A percentile compares a stretch with the other conserved stretches of the same genome.
These are phyloP conservation scores for Aspergillus uvarum DNA, from an alignment of 2,329 filamentous ascomycete genomes.

Conservation along the genomic window DNA sequence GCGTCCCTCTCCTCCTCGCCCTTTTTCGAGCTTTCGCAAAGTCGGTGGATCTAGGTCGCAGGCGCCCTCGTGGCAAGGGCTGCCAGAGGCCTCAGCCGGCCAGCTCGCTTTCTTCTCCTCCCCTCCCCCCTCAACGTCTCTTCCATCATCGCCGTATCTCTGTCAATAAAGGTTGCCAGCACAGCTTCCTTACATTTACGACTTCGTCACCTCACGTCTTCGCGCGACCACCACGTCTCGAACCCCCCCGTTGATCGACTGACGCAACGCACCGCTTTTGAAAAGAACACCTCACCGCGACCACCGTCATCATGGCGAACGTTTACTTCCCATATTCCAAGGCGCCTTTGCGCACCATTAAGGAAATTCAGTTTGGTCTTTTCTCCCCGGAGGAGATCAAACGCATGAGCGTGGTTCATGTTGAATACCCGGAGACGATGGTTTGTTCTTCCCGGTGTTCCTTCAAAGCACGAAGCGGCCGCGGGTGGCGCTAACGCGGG, in stretches of 20 bases:
- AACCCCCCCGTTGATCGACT: slow-evolving; percentile 6
- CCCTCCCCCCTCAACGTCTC: slow-evolving; percentile 14
- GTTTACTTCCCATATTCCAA: slow-evolving; percentile 86
- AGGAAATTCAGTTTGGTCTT: slow-evolving; percentile 98
- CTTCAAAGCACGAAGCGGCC: neutral
- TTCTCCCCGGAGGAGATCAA: slow-evolving; percentile 99
- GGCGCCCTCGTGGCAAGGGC: slow-evolving; percentile 51
- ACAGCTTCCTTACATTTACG: neutral
- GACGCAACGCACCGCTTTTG: slow-evolving; percentile 12
- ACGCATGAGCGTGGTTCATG: slow-evolving; percentile 94
- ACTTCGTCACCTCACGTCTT: slow-evolving; percentile 11
- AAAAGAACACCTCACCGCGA: slow-evolving; percentile 16
- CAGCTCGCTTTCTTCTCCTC: slow-evolving; percentile 28
- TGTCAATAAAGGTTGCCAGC: slow-evolving; percentile 12
- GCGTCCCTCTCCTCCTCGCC: slow-evolving; percentile 28
- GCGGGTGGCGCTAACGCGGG: slow-evolving; percentile 22
- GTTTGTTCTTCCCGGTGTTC: slow-evolving; percentile 38
- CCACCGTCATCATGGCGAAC: slow-evolving; percentile 75
- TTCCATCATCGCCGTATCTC: slow-evolving; percentile 34
- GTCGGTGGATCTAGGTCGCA: slow-evolving; percentile 39
- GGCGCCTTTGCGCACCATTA: slow-evolving; percentile 93
- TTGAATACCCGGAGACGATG: slow-evolving; percentile 99
- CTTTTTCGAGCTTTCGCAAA: slow-evolving; percentile 35
- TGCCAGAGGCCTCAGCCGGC: slow-evolving; percentile 48
- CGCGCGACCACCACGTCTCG: slow-evolving; percentile 11